Evolutionary conservation across 257 asterid genomes (phyloP).

Genomic region (Echium plantagineum): DNA sequence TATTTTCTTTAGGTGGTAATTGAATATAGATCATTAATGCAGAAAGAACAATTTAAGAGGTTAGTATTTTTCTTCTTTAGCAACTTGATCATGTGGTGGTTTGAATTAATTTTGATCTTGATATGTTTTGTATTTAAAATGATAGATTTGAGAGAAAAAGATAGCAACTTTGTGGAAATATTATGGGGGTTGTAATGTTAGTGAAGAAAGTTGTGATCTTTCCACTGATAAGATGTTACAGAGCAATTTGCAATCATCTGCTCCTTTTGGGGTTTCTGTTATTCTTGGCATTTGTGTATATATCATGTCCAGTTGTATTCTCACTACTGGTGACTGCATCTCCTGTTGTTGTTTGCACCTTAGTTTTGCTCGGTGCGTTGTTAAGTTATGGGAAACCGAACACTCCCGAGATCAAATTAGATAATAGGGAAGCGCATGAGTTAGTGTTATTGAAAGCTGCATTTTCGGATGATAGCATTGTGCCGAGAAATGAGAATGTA

Average conservation of each 20-base stretch:
- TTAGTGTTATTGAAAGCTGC: constrained; percentile 30
- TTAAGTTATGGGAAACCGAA: constrained; percentile 73
- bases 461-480: constrained; percentile 25
- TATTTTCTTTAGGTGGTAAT: constrained; percentile 16
- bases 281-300: constrained; percentile 51
- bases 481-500: constrained; percentile 37
- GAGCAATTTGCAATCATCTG: constrained; percentile 62
- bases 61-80: too few species aligned
- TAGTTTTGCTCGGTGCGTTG: constrained; percentile 71
- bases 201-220: constrained; percentile 41
- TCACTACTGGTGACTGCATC: constrained; percentile 63
- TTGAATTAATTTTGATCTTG: too few species aligned
- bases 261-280: constrained; percentile 55
- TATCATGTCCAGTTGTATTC: constrained; percentile 64
- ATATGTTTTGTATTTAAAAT: constrained; percentile 4
- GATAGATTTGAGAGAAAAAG: too few species aligned
- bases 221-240: constrained; percentile 33
- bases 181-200: constrained; percentile 42
- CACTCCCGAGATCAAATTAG: constrained; percentile 55
- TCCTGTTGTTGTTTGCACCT: constrained; percentile 82
- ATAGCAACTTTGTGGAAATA: constrained; percentile 12
- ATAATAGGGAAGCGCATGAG: constrained; percentile 31
- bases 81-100: too few species aligned
- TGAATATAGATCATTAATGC: constrained; percentile 21
- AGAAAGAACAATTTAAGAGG: too few species aligned